Evolutionary conservation across 2,329 filamentous ascomycete species (phyloP), one percentile per base, ranked within the genome.

Genomic region (Nigrospora osmanthi): DNA sequence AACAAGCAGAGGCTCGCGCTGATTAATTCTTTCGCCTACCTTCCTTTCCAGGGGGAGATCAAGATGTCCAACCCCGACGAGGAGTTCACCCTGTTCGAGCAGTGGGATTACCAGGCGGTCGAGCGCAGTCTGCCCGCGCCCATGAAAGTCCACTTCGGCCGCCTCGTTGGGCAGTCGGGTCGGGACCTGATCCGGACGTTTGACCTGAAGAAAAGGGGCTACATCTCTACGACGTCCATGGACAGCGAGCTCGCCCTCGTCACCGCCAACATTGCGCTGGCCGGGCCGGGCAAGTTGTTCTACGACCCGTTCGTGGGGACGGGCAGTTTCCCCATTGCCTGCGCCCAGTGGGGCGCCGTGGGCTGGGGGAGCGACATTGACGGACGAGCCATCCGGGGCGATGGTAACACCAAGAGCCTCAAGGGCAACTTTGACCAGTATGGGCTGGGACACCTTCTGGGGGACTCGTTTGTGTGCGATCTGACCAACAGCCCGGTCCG

Each of bases 171-270:
- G 2, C 68, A 69, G 12, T 83, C 86, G 2, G 78, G 77, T 3
- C 76, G 91, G 38, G 79, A 86, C 43, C 71, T 83, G 6, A 74
- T 87, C 31, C 70, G 78, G 33, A 85, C 76, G 19, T 94, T 90
- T 58, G 89, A 95, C 61, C 74, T 98, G 17, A 98, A 98, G 72
- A 95, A 95, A 66, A 75, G 93, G 28, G 76, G 78, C 35, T 98
- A 98, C 61, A 97, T 98, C 56, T 89, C 86, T 54, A 97, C 91
- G 0, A 98, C 93, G 0, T 93, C 87, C 38, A 97, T 98, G 93
- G 93, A 98, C 61, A 87, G 91, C 0, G 93, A 97, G 63, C 74
- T 98, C 37, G 87, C 89, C 12, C 75, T 98, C 1, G 71, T 98
- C 17, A 96, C 90, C 0, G 93, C 91, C 2, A 98, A 97, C 58